phyloP scores from a whole-genome alignment of 1,139 yeast genomes.

The Candida sanyaensis region DNA sequence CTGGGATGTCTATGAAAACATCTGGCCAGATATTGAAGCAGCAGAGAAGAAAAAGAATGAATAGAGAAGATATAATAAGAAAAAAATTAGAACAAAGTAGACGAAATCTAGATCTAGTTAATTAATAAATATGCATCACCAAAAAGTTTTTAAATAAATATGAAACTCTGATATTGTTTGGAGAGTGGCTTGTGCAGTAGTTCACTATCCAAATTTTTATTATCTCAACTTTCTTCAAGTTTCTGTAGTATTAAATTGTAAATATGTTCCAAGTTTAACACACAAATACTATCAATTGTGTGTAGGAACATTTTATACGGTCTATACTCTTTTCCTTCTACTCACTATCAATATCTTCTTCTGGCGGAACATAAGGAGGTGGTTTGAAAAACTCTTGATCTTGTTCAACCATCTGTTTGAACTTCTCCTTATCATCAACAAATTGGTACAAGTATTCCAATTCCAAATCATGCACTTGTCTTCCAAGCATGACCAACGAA shows the following conservation, averaged over 20 bases:
- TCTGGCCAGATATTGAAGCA: constrained; percentile 17
- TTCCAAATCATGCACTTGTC: constrained; percentile 93
- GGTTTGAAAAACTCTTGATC: constrained; percentile 81
- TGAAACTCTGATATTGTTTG: too few species aligned
- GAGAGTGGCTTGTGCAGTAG: too few species aligned
- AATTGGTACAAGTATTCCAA: constrained; percentile 80
- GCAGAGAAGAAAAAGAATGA: constrained; percentile 15
- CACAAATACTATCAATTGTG: too few species aligned
- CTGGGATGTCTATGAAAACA: constrained; percentile 46
- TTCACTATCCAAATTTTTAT: too few species aligned
- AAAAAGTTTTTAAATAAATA: too few species aligned
- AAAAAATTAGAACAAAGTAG: too few species aligned
- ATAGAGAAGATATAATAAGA: neutral
- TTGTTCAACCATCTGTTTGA: constrained; percentile 56
- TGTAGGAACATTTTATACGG: too few species aligned
- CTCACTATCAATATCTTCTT: constrained; percentile 24
- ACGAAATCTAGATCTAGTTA: neutral
- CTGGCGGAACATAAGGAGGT: constrained; percentile 47
- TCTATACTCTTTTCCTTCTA: neutral
- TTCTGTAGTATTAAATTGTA: too few species aligned
- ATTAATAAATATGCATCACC: too few species aligned
- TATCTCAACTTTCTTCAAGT: too few species aligned
- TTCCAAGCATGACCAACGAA: constrained; percentile 85
- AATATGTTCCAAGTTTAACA: too few species aligned
- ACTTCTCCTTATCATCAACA: constrained; percentile 64